These are phyloP conservation scores for Podaxis mareebaensis DNA, from an alignment of 768 basidiomycete genomes.

Conservation along the genomic window DNA sequence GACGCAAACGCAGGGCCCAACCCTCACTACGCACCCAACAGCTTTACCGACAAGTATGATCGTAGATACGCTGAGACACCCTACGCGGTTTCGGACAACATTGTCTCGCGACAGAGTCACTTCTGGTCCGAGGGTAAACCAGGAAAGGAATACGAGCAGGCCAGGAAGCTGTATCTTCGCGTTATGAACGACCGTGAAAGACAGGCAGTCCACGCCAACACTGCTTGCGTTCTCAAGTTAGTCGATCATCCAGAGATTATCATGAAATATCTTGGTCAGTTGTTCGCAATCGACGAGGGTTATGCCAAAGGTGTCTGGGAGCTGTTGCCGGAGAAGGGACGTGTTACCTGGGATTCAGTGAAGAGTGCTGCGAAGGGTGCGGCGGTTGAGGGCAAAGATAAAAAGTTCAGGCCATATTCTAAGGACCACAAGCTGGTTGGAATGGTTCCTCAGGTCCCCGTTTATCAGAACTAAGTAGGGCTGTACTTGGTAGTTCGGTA, in stretches of 20 bases:
- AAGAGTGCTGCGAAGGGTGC: background rate
- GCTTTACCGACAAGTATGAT: slow-evolving; percentile 17
- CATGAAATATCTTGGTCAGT: slow-evolving; percentile 12
- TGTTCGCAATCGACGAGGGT: slow-evolving; percentile 11
- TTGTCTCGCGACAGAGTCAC: slow-evolving; percentile 18
- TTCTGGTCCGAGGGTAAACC: slow-evolving; percentile 18
- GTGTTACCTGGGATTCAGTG: slow-evolving; percentile 10
- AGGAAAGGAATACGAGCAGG: slow-evolving; percentile 15
- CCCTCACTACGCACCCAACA: slow-evolving; percentile 19
- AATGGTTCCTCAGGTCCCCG: background rate
- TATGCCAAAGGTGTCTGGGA: slow-evolving; percentile 14
- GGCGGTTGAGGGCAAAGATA: slow-evolving; percentile 10
- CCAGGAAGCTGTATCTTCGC: slow-evolving; percentile 13
- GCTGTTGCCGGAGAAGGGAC: slow-evolving; percentile 8
- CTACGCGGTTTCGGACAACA: slow-evolving; percentile 14
- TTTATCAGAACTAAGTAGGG: background rate
- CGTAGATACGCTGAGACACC: slow-evolving; percentile 11
- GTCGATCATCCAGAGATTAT: slow-evolving; percentile 10
- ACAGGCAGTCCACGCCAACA: slow-evolving; percentile 14
- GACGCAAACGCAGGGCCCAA: slow-evolving; percentile 16
- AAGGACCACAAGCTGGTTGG: slow-evolving; percentile 8
- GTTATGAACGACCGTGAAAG: slow-evolving; percentile 16
- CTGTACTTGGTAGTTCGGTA: background rate
- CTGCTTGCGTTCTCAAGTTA: slow-evolving; percentile 6
- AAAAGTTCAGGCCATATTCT: slow-evolving; percentile 8